These are phyloP conservation scores for Mucor saturninus DNA, from an alignment of 371 early-diverging fungal species.

Conservation along the genomic window DNA sequence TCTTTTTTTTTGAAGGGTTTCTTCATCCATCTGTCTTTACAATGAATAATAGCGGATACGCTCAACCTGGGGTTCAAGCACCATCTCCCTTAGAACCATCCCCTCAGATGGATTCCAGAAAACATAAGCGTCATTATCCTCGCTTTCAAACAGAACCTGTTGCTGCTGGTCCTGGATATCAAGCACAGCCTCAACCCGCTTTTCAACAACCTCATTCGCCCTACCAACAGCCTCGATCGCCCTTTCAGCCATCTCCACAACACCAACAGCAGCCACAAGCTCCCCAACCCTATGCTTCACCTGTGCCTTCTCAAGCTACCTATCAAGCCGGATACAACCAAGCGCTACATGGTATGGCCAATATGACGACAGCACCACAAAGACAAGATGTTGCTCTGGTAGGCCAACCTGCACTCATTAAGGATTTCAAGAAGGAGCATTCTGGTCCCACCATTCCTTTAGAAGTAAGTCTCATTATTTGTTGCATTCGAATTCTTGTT, in stretches of 20 bases:
- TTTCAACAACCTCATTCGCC: not conserved
- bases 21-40: too few relatives aligned
- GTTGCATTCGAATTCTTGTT: not conserved
- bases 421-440: slow-evolving; percentile 42
- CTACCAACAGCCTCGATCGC: not conserved
- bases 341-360: slow-evolving; percentile 29
- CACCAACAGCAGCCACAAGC: slow-evolving; percentile 1
- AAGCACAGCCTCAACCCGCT: slow-evolving; percentile 16
- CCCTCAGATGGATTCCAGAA: slow-evolving; percentile 12
- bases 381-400: slow-evolving; percentile 47
- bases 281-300: slow-evolving; percentile 12
- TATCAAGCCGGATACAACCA: slow-evolving; percentile 19
- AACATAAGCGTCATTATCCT: slow-evolving; percentile 18
- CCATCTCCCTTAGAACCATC: slow-evolving; percentile 7
- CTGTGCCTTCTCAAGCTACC: slow-evolving; percentile 1
- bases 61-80: too few relatives aligned
- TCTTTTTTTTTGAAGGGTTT: too few relatives aligned
- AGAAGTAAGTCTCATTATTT: not conserved
- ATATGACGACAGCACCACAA: slow-evolving; percentile 26
- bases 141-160: slow-evolving; percentile 5
- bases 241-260: slow-evolving; percentile 2
- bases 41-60: too few relatives aligned
- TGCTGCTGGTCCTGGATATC: not conserved
- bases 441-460: slow-evolving; percentile 60
- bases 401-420: slow-evolving; percentile 57